A percentile compares a stretch with the other conserved stretches of the same genome.
phyloP scores from a whole-genome alignment of 192 early-diverging fungal species.

The Podochytrium sp. region DNA sequence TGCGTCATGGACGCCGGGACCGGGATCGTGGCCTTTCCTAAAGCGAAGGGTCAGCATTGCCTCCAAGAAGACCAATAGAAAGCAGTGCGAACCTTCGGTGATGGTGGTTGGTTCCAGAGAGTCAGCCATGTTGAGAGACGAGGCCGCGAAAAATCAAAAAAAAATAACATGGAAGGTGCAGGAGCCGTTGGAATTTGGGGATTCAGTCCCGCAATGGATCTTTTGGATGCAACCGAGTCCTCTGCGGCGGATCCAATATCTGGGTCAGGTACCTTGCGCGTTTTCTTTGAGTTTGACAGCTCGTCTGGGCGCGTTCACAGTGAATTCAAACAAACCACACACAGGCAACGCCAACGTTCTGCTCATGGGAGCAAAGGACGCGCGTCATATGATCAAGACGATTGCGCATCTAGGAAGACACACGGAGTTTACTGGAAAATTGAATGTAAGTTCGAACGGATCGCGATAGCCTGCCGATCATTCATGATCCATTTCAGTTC shows the following conservation, averaged over 20 bases:
- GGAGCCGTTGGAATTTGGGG: slow-evolving; percentile 47
- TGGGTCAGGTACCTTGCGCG: too few species aligned
- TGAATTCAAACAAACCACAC: not conserved
- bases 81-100: not conserved
- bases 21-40: slow-evolving; percentile 49
- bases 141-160: not conserved
- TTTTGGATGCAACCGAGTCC: slow-evolving; percentile 23
- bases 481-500: slow-evolving; percentile 39
- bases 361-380: slow-evolving; percentile 48
- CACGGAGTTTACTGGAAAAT: slow-evolving; percentile 12
- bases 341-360: slow-evolving; percentile 38
- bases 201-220: slow-evolving; percentile 47
- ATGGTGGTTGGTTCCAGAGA: not conserved
- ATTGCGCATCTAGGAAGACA: slow-evolving; percentile 41
- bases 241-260: not conserved
- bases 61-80: too few species aligned
- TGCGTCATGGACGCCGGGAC: slow-evolving; percentile 39
- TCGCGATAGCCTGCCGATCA: not conserved
- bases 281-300: too few species aligned
- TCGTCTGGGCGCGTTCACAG: too few species aligned
- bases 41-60: too few species aligned
- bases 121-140: not conserved
- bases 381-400: slow-evolving; percentile 56
- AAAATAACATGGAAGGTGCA: slow-evolving; percentile 41
- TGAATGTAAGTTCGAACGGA: slow-evolving; percentile 2